phyloP scores from a whole-genome alignment of 2,329 filamentous ascomycete species.

The Orbilia ellipsospora region DNA sequence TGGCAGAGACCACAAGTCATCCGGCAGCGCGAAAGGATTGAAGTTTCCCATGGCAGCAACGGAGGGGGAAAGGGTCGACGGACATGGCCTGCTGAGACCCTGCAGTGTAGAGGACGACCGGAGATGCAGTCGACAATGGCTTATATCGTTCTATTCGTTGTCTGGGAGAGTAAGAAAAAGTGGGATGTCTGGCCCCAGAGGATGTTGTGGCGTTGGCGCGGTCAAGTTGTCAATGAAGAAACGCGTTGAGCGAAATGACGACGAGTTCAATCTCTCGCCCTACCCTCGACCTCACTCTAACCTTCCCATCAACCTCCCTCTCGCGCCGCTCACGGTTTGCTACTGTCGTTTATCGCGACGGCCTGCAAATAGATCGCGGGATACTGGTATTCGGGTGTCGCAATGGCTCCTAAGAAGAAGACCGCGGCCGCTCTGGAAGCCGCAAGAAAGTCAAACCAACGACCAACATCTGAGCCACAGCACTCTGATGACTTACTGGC shows the following conservation, averaged over 20 bases:
- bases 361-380: conserved; percentile 59
- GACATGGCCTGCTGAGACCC: conserved; percentile 39
- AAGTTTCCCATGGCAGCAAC: conserved; percentile 49
- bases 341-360: conserved; percentile 7
- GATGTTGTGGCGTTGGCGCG: conserved; percentile 22
- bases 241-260: conserved; percentile 37
- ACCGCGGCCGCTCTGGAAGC: conserved; percentile 20
- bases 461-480: conserved; percentile 64
- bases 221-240: conserved; percentile 2
- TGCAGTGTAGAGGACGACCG: neutral
- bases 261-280: neutral
- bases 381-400: conserved; percentile 67
- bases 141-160: conserved; percentile 1
- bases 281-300: neutral
- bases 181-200: neutral
- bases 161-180: neutral
- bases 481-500: conserved; percentile 32
- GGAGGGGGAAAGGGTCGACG: conserved; percentile 10
- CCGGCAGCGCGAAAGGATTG: conserved; percentile 56
- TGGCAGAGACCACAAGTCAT: conserved; percentile 49
- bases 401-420: conserved; percentile 53
- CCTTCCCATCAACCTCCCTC: neutral
- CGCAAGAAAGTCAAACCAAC: conserved; percentile 60
- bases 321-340: neutral
- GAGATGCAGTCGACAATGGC: conserved; percentile 5